These are phyloP conservation scores for Ganoderma sinense DNA, from an alignment of 1,284 basidiomycete genomes.

Conservation along the genomic window DNA sequence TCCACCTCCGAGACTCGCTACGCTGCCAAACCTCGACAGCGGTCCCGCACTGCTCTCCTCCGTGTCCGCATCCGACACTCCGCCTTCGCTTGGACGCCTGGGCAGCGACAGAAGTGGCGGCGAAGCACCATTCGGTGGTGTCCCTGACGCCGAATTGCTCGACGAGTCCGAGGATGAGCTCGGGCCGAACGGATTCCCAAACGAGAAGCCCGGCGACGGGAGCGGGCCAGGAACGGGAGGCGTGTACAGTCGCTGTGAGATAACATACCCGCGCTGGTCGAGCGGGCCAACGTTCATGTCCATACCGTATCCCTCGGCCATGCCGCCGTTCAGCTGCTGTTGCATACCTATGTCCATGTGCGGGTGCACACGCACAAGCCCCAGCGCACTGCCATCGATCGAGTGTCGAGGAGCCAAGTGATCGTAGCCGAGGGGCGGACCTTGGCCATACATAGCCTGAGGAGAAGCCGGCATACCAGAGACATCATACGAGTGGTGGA, in stretches of 20 bases:
- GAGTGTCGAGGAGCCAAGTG: constrained; percentile 29
- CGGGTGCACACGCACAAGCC: constrained; percentile 27
- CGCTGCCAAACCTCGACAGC: constrained; percentile 35
- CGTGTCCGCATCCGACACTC: constrained; percentile 32
- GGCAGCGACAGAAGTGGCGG: constrained; percentile 24
- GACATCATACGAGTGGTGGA: constrained; percentile 21
- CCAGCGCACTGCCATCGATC: constrained; percentile 29
- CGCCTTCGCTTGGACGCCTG: constrained; percentile 29
- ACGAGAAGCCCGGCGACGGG: constrained; percentile 73
- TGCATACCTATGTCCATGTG: constrained; percentile 24
- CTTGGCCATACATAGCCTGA: constrained; percentile 18
- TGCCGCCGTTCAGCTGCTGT: constrained; percentile 7
- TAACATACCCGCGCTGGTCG: constrained; percentile 49
- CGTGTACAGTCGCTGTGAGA: constrained; percentile 56
- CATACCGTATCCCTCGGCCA: constrained; percentile 17
- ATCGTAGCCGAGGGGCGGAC: constrained; percentile 21
- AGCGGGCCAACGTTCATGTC: constrained; percentile 13
- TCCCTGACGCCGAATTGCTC: constrained; percentile 25
- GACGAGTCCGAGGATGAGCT: constrained; percentile 23
- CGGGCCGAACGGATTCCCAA: constrained; percentile 56
- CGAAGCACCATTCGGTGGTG: constrained; percentile 26
- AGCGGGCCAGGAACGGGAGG: constrained; percentile 73
- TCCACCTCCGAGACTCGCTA: constrained; percentile 36
- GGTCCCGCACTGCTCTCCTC: constrained; percentile 32
- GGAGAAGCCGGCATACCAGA: constrained; percentile 23